These are phyloP conservation scores for Rhodotorula sp. DNA, from an alignment of 1,284 basidiomycete genomes.

Conservation along the genomic window DNA sequence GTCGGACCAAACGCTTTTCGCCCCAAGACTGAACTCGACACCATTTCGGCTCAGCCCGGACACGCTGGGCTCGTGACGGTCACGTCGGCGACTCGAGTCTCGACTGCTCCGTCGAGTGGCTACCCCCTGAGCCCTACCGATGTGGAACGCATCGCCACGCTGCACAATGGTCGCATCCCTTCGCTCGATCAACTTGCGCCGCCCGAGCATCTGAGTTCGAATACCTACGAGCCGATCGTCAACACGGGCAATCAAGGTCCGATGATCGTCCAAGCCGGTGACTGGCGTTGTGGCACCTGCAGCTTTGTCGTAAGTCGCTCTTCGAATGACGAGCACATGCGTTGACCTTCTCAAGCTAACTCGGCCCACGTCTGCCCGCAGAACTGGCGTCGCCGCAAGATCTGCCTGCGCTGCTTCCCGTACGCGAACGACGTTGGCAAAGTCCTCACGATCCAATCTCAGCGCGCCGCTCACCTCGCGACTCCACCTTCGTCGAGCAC, in stretches of 20 bases:
- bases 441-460: constrained; percentile 32
- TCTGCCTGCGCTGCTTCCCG: constrained; percentile 9
- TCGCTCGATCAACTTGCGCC: constrained; percentile 26
- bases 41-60: not conserved
- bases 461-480: constrained; percentile 23
- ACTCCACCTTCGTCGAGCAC: not conserved
- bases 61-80: not conserved
- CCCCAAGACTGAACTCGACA: not conserved
- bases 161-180: constrained; percentile 35
- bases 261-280: constrained; percentile 48
- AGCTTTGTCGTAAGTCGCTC: constrained; percentile 43
- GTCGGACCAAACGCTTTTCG: not conserved
- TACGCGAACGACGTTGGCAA: constrained; percentile 36
- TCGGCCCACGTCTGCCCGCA: not conserved
- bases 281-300: constrained; percentile 48
- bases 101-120: not conserved
- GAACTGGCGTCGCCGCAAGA: constrained; percentile 47
- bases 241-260: constrained; percentile 47
- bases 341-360: not conserved
- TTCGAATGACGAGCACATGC: not conserved
- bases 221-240: constrained; percentile 26
- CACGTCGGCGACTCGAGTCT: not conserved
- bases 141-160: constrained; percentile 22
- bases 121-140: constrained; percentile 24
- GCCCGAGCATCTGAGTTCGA: constrained; percentile 5